Evolutionary conservation across 108 stramenopile genomes (phyloP), one percentile per base, ranked within the genome.

Genomic region (Stephanodiscus triporus): DNA sequence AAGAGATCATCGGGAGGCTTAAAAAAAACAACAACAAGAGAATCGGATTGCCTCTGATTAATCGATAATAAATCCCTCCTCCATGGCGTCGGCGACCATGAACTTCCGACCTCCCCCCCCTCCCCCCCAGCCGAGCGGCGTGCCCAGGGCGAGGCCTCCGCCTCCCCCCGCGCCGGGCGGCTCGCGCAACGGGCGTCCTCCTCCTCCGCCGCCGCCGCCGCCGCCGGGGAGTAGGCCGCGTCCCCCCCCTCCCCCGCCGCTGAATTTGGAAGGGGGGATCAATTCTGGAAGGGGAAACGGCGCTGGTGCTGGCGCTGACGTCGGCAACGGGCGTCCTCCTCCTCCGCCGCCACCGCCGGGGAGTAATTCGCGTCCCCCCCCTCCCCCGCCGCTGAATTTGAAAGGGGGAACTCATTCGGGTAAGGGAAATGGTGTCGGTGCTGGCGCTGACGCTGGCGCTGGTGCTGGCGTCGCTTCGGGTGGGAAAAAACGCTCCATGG

Each of bases 141-240:
- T 49, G 47, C 16, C 65, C 48, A 66, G 47, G 45, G 5, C 19
- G 32, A 68, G 36, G 30, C 67, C 67, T 8, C 67, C 67, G 58
- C 58, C 58, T 36, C 58, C 70, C 7, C 70, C 58, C 45, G 26
- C 8, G 4, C 51, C 63, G 65, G 50, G 57, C 27, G 55, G 9
- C 55, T 42, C 42, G 63, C 43, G 20, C 51, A 63, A 32, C 64
- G 68, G 24, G 59, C 64, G 75, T 27, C 75, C 69, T n/a, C 74
- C 67, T 43, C 82, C 81, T 4, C 82, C 81, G 8, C 81, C 63
- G 14, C 79, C 84, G 63, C 82, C 81, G 1, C 82, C 81, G 8
- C 81, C 63, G 14, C 79, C 84, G 63, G 49, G 66, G 43, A 22
- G 54, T 34, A 22, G 55, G 20, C 70, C 37, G 54, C 66, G 50